Evolutionary conservation across 1,139 yeast species (phyloP), one percentile per base, ranked within the genome.

Genomic region (Zygosaccharomyces sapae): DNA sequence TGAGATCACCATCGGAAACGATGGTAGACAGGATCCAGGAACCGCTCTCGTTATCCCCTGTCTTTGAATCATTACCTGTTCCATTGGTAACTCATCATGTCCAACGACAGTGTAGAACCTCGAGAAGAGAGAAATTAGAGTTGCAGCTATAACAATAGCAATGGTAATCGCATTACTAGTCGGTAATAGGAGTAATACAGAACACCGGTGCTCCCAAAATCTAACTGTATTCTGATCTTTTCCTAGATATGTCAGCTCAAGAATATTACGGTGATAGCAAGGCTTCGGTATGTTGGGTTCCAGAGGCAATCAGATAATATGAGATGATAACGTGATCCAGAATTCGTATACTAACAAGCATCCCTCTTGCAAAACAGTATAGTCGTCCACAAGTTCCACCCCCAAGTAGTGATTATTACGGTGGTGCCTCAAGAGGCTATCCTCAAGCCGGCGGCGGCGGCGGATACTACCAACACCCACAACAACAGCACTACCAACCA

Each of bases 161-260:
- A n/a, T n/a, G n/a, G n/a, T n/a, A n/a, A n/a, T n/a, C n/a, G n/a
- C n/a, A n/a, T n/a, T n/a, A n/a, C n/a, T n/a, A n/a, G n/a, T n/a
- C n/a, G n/a, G n/a, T n/a, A n/a, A n/a, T n/a, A n/a, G n/a, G n/a
- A n/a, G n/a, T n/a, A n/a, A n/a, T n/a, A n/a, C n/a, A n/a, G n/a
- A n/a, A n/a, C n/a, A n/a, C n/a, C n/a, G n/a, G n/a, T n/a, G n/a
- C n/a, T n/a, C n/a, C n/a, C n/a, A n/a, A n/a, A n/a, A n/a, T n/a
- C n/a, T n/a, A n/a, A n/a, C n/a, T n/a, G n/a, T n/a, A 19, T n/a
- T n/a, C 7, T n/a, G n/a, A n/a, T n/a, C n/a, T n/a, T n/a, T n/a
- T n/a, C n/a, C n/a, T n/a, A n/a, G n/a, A n/a, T 7, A 61, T 61
- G 66, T 61, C 66, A 5, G 66, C 66, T n/a, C 56, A 59, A 30